Percentiles rank a stretch among this genome's conserved stretches.
Conservation (phyloP, 1,284 basidiomycete genomes). For the Schizophyllum commune region DNA sequence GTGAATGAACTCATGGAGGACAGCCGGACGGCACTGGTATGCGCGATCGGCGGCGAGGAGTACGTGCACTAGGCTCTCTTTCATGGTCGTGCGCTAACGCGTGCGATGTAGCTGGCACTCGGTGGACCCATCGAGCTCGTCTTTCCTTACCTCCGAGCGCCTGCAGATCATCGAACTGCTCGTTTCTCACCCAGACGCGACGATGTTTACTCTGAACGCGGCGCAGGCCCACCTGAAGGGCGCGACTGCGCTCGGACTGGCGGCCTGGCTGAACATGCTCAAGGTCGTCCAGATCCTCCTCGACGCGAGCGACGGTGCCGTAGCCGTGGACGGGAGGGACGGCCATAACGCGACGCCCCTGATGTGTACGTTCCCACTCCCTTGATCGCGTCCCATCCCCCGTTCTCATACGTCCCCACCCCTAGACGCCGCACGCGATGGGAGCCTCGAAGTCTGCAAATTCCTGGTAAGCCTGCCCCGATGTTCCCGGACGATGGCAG, state of each 20-base stretch:
- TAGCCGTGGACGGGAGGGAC: constrained; percentile 66
- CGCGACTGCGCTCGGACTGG: constrained; percentile 66
- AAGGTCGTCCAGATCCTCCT: constrained; percentile 50
- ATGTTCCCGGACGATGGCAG: constrained; percentile 1
- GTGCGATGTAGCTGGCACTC: constrained; percentile 45
- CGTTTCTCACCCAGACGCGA: constrained; percentile 35
- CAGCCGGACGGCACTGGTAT: constrained; percentile 56
- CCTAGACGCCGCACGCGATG: constrained; percentile 67
- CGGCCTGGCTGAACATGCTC: constrained; percentile 62
- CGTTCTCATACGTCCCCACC: constrained; percentile 6
- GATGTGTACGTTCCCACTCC: constrained; percentile 54
- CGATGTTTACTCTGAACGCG: constrained; percentile 57
- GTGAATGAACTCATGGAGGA: constrained; percentile 53
- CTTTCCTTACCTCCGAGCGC: constrained; percentile 47
- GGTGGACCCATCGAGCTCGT: constrained; percentile 59
- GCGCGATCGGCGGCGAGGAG: constrained; percentile 63
- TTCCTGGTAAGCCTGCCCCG: constrained; percentile 40
- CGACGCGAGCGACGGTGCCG: constrained; percentile 46
- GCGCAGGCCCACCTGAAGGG: constrained; percentile 58
- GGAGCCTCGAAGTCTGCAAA: constrained; percentile 52
- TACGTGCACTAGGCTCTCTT: constrained; percentile 23
- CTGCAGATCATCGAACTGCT: constrained; percentile 47
- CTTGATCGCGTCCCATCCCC: no score
- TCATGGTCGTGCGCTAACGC: background rate
- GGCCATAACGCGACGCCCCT: constrained; percentile 63